Percentiles rank a stretch among this genome's conserved stretches.
Evolutionary conservation across 1,284 basidiomycete species (phyloP).

Genomic region (Malassezia cuniculi): DNA sequence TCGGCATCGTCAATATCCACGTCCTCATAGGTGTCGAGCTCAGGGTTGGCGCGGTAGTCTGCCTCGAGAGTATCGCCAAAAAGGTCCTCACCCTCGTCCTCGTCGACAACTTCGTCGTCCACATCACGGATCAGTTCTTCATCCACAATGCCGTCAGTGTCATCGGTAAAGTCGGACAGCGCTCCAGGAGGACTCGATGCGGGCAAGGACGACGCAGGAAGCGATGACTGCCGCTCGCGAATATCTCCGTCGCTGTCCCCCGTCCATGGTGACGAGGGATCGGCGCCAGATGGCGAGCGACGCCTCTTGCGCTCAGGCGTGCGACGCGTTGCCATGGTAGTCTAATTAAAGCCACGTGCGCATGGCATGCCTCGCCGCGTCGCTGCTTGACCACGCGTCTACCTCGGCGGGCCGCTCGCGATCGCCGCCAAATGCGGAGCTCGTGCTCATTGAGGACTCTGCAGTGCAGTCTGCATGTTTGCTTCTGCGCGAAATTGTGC

Average conservation of each 20-base stretch:
- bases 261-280: constrained; percentile 14
- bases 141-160: constrained; percentile 28
- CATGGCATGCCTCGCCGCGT: constrained; percentile 6
- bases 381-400: constrained; percentile 9
- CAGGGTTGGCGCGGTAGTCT: constrained; percentile 76
- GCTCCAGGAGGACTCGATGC: constrained; percentile 36
- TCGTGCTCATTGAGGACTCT: constrained; percentile 26
- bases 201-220: constrained; percentile 34
- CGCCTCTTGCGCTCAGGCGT: constrained; percentile 15
- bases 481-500: constrained; percentile 23
- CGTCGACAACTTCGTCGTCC: constrained; percentile 50
- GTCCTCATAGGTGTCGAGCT: constrained; percentile 76
- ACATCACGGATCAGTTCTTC: constrained; percentile 30
- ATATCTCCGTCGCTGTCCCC: constrained; percentile 2
- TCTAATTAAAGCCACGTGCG: no score
- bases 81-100: constrained; percentile 73
- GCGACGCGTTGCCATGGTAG: neutral
- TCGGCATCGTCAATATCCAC: constrained; percentile 73
- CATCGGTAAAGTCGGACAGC: constrained; percentile 38
- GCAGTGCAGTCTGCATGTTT: constrained; percentile 20
- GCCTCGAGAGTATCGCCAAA: constrained; percentile 66
- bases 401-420: neutral
- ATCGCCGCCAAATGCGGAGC: constrained; percentile 17
- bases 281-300: constrained; percentile 13
- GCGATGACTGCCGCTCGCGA: constrained; percentile 6